Conservation (phyloP, 306 rosid genomes). For the Inga oerstediana region DNA sequence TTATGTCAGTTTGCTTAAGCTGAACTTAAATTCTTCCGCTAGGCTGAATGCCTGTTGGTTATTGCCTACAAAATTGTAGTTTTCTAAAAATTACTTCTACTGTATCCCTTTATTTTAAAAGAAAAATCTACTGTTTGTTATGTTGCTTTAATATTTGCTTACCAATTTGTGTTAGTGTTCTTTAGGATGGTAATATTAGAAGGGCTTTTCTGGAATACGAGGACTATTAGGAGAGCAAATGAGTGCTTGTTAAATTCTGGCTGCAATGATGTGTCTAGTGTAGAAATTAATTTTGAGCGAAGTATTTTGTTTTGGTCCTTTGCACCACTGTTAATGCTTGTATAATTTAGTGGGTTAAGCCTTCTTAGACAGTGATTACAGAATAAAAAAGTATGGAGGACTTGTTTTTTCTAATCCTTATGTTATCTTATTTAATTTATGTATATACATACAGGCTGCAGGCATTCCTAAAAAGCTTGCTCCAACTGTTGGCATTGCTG, state of each 20-base stretch:
- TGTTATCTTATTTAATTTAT: not conserved
- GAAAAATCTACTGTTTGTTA: not conserved
- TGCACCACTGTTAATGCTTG: not conserved
- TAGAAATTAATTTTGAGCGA: not conserved
- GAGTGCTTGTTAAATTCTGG: not conserved
- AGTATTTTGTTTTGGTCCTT: not conserved
- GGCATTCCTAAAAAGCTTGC: slow-evolving; percentile 76
- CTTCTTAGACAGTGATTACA: not conserved
- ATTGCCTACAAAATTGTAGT: not conserved
- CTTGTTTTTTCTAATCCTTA: not conserved
- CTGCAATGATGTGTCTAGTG: not conserved
- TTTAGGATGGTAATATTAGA: not conserved
- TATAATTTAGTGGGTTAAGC: not conserved
- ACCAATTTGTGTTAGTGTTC: not conserved
- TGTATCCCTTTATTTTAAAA: not conserved
- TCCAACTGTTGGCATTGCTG: slow-evolving; percentile 65
- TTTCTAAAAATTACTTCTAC: not conserved
- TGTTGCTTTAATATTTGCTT: not conserved
- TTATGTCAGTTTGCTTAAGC: not conserved
- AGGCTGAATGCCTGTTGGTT: not conserved
- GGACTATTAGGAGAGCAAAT: not conserved
- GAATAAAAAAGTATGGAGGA: not conserved
- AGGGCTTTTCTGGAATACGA: not conserved
- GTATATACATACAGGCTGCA: slow-evolving; percentile 50
- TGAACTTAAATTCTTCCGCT: not conserved